These are phyloP conservation scores for Globisporangium heterothallicum DNA, from an alignment of 352 stramenopile genomes.

Conservation along the genomic window DNA sequence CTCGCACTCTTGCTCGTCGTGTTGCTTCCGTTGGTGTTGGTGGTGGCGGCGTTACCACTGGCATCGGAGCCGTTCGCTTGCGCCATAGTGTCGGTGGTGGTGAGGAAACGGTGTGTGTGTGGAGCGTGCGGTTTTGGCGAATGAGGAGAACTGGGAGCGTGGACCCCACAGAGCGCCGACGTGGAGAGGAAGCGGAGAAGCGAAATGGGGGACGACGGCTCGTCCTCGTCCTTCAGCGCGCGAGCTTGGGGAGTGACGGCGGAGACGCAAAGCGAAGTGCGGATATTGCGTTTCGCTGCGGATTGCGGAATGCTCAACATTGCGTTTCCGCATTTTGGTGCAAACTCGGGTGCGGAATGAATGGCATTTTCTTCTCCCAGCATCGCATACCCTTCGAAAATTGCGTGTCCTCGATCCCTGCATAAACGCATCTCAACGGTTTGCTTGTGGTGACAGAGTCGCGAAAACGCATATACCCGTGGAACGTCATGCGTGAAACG, in stretches of 20 bases:
- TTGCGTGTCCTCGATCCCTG: too few relatives aligned
- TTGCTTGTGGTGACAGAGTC: not conserved
- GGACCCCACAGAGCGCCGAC: not conserved
- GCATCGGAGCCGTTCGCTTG: conserved; percentile 1
- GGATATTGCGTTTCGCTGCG: conserved; percentile 6
- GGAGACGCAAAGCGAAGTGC: not conserved
- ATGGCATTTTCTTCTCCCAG: too few relatives aligned
- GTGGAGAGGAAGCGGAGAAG: not conserved
- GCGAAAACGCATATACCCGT: not conserved
- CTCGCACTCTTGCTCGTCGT: not conserved
- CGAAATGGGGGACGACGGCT: not conserved
- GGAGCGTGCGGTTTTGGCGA: conserved; percentile 1
- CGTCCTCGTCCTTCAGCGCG: too few relatives aligned
- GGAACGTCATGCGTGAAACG: not conserved
- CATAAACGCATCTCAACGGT: too few relatives aligned
- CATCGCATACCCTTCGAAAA: too few relatives aligned
- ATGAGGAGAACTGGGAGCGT: not conserved
- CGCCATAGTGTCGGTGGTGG: conserved; percentile 1
- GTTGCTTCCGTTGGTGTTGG: not conserved
- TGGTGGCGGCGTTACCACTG: not conserved
- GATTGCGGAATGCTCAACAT: not conserved
- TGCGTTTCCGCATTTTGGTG: not conserved
- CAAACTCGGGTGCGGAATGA: not conserved
- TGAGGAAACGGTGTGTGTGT: conserved; percentile 5
- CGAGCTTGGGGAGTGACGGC: not conserved